phyloP scores from a whole-genome alignment of 176 grass and related monocot species.

The Juncus effusus region DNA sequence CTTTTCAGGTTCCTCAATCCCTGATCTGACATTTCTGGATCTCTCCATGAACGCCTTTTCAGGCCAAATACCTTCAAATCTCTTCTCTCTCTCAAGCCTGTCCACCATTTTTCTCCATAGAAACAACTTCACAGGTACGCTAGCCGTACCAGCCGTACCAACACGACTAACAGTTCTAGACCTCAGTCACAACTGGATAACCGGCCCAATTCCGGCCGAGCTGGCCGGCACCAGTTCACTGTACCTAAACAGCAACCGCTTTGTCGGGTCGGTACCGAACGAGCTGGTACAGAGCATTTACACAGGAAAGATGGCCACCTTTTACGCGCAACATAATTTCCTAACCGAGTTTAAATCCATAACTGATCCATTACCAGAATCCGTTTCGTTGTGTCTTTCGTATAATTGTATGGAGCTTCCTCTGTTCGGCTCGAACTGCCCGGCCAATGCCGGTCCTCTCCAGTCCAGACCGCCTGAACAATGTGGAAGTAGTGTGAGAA shows the following conservation, averaged over 20 bases:
- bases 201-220: slow-evolving; percentile 54
- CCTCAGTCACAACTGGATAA: slow-evolving; percentile 66
- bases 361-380: slow-evolving; percentile 43
- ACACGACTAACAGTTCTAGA: slow-evolving; percentile 56
- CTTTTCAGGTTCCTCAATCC: slow-evolving; percentile 19
- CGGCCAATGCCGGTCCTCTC: slow-evolving; percentile 49
- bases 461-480: slow-evolving; percentile 55
- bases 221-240: slow-evolving; percentile 44
- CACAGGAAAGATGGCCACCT: slow-evolving; percentile 53
- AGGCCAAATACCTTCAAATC: slow-evolving; percentile 36
- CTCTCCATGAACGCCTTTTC: slow-evolving; percentile 69
- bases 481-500: slow-evolving; percentile 40
- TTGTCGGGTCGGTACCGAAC: slow-evolving; percentile 53
- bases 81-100: slow-evolving; percentile 53
- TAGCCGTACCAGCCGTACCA: slow-evolving; percentile 15
- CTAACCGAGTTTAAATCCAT: slow-evolving; percentile 51
- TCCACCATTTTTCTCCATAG: slow-evolving; percentile 61
- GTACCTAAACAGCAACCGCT: slow-evolving; percentile 77
- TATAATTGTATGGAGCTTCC: slow-evolving; percentile 84
- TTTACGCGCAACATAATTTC: slow-evolving; percentile 95
- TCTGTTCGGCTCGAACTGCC: slow-evolving; percentile 41
- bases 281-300: slow-evolving; percentile 45
- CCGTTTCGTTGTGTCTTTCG: slow-evolving; percentile 61
- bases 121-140: slow-evolving; percentile 64
- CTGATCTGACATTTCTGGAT: slow-evolving; percentile 57